These are phyloP conservation scores for Marchantia paleacea DNA, from an alignment of 225 moss, liverwort and hornwort species.

Conservation along the genomic window DNA sequence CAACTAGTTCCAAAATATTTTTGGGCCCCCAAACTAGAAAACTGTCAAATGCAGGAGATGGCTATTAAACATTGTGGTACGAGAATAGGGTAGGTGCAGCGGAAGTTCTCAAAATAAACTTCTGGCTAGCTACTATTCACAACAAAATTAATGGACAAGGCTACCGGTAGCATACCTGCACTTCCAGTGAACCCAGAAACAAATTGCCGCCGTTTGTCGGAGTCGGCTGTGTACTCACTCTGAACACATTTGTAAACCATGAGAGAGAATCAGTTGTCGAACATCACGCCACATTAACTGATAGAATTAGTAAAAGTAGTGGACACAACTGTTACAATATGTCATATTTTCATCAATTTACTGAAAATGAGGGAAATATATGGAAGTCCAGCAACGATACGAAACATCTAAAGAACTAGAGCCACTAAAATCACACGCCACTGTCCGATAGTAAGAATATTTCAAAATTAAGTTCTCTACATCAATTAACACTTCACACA, in stretches of 20 bases:
- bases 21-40: too few relatives aligned
- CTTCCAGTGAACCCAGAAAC: slow-evolving; percentile 77
- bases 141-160: too few relatives aligned
- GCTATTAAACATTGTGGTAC: too few relatives aligned
- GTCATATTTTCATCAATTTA: neutral
- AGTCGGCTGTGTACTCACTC: slow-evolving; percentile 81
- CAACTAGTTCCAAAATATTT: too few relatives aligned
- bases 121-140: too few relatives aligned
- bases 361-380: neutral
- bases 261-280: too few relatives aligned
- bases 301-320: neutral
- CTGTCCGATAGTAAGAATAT: neutral
- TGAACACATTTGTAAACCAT: slow-evolving; percentile 26
- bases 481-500: too few relatives aligned
- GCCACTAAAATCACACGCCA: neutral
- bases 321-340: neutral
- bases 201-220: slow-evolving; percentile 72
- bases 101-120: too few relatives aligned
- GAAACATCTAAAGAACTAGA: neutral
- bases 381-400: neutral
- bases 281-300: neutral
- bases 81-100: too few relatives aligned
- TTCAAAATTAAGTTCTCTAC: too few relatives aligned
- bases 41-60: too few relatives aligned
- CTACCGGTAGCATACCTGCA: slow-evolving; percentile 45